Evolutionary conservation across 257 asterid species (phyloP).

Genomic region (Scutellaria minor): DNA sequence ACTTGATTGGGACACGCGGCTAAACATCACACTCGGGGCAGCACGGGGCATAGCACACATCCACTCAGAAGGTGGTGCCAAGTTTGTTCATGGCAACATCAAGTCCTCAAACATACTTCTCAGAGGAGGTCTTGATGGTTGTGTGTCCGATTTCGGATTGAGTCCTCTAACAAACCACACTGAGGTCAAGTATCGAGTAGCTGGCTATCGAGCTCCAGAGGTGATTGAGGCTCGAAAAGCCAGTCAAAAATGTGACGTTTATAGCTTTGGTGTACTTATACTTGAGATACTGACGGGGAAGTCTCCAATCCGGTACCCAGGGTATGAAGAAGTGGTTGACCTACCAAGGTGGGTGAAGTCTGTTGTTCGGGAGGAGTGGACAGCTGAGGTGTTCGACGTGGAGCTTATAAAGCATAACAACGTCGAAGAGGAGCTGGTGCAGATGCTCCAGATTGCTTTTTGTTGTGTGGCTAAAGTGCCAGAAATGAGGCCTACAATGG

Average conservation of each 20-base stretch:
- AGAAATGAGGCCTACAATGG: conserved; percentile 74
- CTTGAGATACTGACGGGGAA: conserved; percentile 91
- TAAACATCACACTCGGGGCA: conserved; percentile 73
- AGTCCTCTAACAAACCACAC: conserved; percentile 59
- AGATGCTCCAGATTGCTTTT: conserved; percentile 90
- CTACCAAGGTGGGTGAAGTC: conserved; percentile 96
- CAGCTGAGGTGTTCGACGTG: conserved; percentile 87
- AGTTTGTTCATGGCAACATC: conserved; percentile 76
- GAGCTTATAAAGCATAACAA: conserved; percentile 65
- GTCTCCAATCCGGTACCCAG: conserved; percentile 64
- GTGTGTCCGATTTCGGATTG: conserved; percentile 75
- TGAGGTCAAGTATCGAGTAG: conserved; percentile 59
- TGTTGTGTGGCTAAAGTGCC: conserved; percentile 72
- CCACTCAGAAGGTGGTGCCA: conserved; percentile 68
- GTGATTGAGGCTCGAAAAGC: conserved; percentile 69
- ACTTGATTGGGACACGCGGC: conserved; percentile 84
- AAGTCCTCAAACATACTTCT: conserved; percentile 87
- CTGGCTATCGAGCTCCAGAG: conserved; percentile 93
- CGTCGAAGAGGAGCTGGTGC: conserved; percentile 90
- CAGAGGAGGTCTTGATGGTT: conserved; percentile 52
- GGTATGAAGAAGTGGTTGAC: conserved; percentile 71
- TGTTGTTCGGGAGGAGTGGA: conserved; percentile 96
- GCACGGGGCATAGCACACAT: conserved; percentile 81
- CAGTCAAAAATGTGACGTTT: conserved; percentile 79
- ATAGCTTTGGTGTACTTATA: conserved; percentile 91